Evolutionary conservation across 768 basidiomycete species (phyloP).

Genomic region (Lactarius quietus): DNA sequence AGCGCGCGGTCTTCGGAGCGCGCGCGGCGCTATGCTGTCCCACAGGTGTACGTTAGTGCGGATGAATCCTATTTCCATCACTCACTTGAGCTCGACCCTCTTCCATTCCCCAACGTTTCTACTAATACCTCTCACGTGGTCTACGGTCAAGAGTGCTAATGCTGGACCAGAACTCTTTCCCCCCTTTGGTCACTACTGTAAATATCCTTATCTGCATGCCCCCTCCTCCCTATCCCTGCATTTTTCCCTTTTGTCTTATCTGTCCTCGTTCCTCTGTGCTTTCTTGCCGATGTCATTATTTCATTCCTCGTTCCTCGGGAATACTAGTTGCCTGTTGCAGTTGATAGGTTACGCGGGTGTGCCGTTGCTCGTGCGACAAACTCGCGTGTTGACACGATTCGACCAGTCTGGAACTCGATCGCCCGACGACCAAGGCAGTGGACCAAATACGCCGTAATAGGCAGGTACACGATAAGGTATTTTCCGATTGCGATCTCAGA

Average conservation of each 20-base stretch:
- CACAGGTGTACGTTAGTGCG: constrained; percentile 60
- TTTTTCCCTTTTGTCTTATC: constrained; percentile 30
- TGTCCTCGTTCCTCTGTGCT: constrained; percentile 25
- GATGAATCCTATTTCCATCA: constrained; percentile 55
- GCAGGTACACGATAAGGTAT: constrained; percentile 5
- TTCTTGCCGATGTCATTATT: constrained; percentile 23
- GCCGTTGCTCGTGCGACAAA: constrained; percentile 5
- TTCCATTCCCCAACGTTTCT: constrained; percentile 61
- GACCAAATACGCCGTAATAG: background rate
- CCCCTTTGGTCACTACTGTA: constrained; percentile 27
- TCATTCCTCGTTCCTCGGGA: constrained; percentile 15
- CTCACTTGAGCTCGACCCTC: constrained; percentile 65
- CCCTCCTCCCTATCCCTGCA: constrained; percentile 26
- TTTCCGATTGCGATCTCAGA: constrained; percentile 13
- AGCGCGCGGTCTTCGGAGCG: constrained; percentile 29
- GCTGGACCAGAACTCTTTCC: constrained; percentile 10
- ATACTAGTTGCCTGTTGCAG: constrained; percentile 22
- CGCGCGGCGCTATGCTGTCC: constrained; percentile 41
- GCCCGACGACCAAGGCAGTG: constrained; percentile 5
- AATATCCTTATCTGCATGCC: constrained; percentile 31
- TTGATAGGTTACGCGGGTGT: constrained; percentile 15
- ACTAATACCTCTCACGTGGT: constrained; percentile 37
- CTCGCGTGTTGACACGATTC: background rate
- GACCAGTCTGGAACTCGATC: constrained; percentile 13
- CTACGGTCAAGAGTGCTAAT: constrained; percentile 58